Percentiles rank a stretch among this genome's conserved stretches.
These are phyloP conservation scores for Umbelopsis vinacea DNA, from an alignment of 192 early-diverging fungal genomes.

Conservation along the genomic window DNA sequence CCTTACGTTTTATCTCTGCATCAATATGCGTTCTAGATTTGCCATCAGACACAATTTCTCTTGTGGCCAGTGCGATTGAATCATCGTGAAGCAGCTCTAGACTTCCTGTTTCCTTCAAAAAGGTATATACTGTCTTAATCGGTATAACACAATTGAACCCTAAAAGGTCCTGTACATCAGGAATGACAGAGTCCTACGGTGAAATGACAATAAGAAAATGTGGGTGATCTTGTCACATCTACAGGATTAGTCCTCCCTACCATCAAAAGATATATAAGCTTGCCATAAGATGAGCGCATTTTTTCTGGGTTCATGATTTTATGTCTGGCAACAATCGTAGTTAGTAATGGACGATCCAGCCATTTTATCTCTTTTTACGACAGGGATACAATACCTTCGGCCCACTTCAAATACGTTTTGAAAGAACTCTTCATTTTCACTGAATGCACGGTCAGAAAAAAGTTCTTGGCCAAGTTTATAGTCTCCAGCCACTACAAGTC, in stretches of 20 bases:
- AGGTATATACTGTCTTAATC: slow-evolving; percentile 89
- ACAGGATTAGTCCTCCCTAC: slow-evolving; percentile 25
- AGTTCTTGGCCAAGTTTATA: slow-evolving; percentile 78
- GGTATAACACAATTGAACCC: slow-evolving; percentile 79
- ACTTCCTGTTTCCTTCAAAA: slow-evolving; percentile 68
- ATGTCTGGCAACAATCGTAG: slow-evolving; percentile 42
- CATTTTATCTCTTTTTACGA: background rate
- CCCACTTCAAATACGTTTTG: slow-evolving; percentile 71
- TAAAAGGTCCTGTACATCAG: slow-evolving; percentile 76
- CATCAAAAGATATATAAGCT: slow-evolving; percentile 91
- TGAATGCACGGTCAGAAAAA: slow-evolving; percentile 63
- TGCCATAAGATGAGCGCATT: slow-evolving; percentile 95
- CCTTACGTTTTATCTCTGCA: slow-evolving; percentile 85
- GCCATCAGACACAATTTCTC: slow-evolving; percentile 68
- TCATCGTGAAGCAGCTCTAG: slow-evolving; percentile 84
- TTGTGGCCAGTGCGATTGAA: slow-evolving; percentile 72
- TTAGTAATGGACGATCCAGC: background rate
- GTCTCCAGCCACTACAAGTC: slow-evolving; percentile 84
- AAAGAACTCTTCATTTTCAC: slow-evolving; percentile 79
- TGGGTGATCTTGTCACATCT: background rate
- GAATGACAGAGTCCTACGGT: slow-evolving; percentile 66
- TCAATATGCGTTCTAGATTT: slow-evolving; percentile 72
- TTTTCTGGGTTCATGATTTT: slow-evolving; percentile 97
- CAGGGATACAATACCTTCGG: slow-evolving; percentile 51
- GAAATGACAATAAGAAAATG: background rate